A percentile compares a stretch with the other conserved stretches of the same genome.
Evolutionary conservation across 805 yeast species (phyloP).

Genomic region (Candida nonsorbophila): DNA sequence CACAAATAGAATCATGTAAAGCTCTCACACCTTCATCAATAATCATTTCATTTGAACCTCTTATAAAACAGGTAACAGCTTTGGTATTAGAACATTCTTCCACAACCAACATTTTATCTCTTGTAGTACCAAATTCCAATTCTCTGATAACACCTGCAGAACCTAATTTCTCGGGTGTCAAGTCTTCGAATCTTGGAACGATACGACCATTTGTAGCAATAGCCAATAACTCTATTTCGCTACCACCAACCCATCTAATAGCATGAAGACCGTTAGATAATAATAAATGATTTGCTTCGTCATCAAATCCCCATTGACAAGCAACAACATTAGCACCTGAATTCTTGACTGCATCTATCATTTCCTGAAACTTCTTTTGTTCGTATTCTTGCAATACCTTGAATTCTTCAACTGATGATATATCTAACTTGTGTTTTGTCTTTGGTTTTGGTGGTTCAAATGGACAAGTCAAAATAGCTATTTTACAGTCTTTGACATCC

Average conservation of each 20-base stretch:
- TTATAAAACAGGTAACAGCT: slow-evolving; percentile 86
- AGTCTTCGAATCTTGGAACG: slow-evolving; percentile 95
- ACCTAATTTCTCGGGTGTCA: slow-evolving; percentile 78
- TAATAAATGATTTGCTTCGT: slow-evolving; percentile 92
- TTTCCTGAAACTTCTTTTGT: slow-evolving; percentile 81
- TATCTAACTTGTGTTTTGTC: slow-evolving; percentile 95
- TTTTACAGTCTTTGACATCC: slow-evolving; percentile 65
- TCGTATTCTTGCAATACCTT: slow-evolving; percentile 87
- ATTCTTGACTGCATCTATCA: slow-evolving; percentile 81
- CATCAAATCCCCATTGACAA: slow-evolving; percentile 99
- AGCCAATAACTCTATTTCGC: slow-evolving; percentile 91
- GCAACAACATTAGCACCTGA: slow-evolving; percentile 95
- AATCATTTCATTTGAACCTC: slow-evolving; percentile 97
- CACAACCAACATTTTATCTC: slow-evolving; percentile 91
- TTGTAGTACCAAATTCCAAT: slow-evolving; percentile 91
- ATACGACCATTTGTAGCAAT: slow-evolving; percentile 97
- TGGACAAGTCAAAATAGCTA: slow-evolving; percentile 96
- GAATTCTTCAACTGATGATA: slow-evolving; percentile 90
- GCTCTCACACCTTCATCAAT: slow-evolving; percentile 97
- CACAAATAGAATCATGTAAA: slow-evolving; percentile 93
- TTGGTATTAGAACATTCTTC: slow-evolving; percentile 84
- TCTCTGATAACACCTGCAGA: slow-evolving; percentile 81
- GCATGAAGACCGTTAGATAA: slow-evolving; percentile 89
- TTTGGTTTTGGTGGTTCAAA: slow-evolving; percentile 99
- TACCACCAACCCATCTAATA: slow-evolving; percentile 98